Evolutionary conservation across 805 yeast genomes (phyloP).

Genomic region (Wickerhamiella brachini): DNA sequence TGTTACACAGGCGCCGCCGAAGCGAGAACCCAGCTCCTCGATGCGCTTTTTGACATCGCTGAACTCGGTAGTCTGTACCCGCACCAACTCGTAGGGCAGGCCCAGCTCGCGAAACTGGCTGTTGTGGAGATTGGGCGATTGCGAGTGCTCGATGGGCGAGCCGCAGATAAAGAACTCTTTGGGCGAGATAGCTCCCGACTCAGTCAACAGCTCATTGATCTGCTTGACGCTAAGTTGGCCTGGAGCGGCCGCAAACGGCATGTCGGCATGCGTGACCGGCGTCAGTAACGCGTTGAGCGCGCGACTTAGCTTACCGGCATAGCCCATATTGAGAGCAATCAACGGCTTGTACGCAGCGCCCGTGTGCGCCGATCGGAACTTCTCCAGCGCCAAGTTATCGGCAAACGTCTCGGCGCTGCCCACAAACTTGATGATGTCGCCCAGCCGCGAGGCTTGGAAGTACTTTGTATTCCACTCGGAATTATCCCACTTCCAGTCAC

Average conservation of each 20-base stretch:
- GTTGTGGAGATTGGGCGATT: constrained; percentile 79
- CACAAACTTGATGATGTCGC: constrained; percentile 71
- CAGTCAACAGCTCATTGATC: constrained; percentile 41
- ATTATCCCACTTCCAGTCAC: constrained; percentile 46
- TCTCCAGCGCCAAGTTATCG: constrained; percentile 62
- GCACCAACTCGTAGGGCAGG: constrained; percentile 57
- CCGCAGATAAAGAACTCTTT: constrained; percentile 67
- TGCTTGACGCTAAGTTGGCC: constrained; percentile 60
- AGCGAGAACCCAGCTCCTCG: constrained; percentile 29
- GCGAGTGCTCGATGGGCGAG: constrained; percentile 68
- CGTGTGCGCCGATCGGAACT: constrained; percentile 45
- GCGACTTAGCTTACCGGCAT: constrained; percentile 61
- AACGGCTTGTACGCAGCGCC: constrained; percentile 36
- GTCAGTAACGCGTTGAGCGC: constrained; percentile 64
- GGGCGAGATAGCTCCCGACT: constrained; percentile 48
- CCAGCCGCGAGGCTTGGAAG: constrained; percentile 47
- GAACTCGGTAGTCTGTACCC: constrained; percentile 56
- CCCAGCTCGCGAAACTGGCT: constrained; percentile 64
- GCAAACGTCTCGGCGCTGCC: constrained; percentile 52
- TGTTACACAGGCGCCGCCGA: constrained; percentile 94
- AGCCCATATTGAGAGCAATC: constrained; percentile 75
- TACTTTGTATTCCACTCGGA: constrained; percentile 66
- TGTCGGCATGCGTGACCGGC: constrained; percentile 63
- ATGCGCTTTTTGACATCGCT: constrained; percentile 39
- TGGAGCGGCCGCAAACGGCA: constrained; percentile 64